Conservation (phyloP, 768 basidiomycete species). For the Mycena metata region DNA sequence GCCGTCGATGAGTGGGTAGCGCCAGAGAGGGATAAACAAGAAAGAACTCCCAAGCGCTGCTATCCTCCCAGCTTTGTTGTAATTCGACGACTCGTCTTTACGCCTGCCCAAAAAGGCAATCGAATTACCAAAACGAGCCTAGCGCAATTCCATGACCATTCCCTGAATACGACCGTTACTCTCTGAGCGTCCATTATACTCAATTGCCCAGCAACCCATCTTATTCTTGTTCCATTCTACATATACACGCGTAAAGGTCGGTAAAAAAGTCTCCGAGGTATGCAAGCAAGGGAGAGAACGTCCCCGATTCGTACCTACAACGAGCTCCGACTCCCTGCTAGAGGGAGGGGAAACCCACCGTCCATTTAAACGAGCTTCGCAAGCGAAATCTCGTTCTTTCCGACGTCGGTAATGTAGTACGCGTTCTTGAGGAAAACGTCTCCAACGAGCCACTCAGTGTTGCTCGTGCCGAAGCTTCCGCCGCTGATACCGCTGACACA, state of each 20-base stretch:
- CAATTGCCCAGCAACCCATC: slow-evolving; percentile 22
- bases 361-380: slow-evolving; percentile 31
- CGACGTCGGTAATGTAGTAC: slow-evolving; percentile 34
- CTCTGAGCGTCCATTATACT: too few species aligned
- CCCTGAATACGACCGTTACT: too few species aligned
- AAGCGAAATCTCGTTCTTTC: slow-evolving; percentile 30
- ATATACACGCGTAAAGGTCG: slow-evolving; percentile 3
- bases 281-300: slow-evolving; percentile 5
- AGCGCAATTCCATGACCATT: too few species aligned
- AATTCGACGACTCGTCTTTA: too few species aligned
- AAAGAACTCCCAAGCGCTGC: too few species aligned
- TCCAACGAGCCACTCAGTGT: slow-evolving; percentile 72
- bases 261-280: slow-evolving; percentile 17
- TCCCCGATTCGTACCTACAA: not conserved
- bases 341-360: not conserved
- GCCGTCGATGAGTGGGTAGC: too few species aligned
- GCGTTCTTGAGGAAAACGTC: slow-evolving; percentile 32
- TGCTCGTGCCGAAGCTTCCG: slow-evolving; percentile 67
- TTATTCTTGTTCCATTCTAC: slow-evolving; percentile 28
- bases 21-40: too few species aligned
- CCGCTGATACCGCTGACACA: slow-evolving; percentile 81
- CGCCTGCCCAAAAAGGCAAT: too few species aligned
- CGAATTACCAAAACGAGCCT: too few species aligned
- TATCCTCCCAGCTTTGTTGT: too few species aligned
- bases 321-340: not conserved